Evolutionary conservation across 495 filamentous ascomycete genomes (phyloP).

Genomic region (Aspergillus nanangensis): DNA sequence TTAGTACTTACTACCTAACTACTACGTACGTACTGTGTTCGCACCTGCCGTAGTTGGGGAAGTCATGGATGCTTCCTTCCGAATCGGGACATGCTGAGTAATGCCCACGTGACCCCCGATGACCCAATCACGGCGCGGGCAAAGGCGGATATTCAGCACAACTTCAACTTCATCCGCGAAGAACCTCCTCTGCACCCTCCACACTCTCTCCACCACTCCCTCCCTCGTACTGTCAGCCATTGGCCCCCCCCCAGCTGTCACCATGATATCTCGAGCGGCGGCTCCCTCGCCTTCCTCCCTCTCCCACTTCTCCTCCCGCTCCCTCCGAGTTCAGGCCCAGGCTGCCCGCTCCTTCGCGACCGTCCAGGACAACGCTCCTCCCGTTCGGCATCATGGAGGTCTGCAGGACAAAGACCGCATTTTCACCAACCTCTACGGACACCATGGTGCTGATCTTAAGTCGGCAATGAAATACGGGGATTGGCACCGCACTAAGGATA

Average conservation of each 20-base stretch:
- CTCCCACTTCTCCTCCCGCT: constrained; percentile 50
- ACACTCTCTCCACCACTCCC: constrained; percentile 19
- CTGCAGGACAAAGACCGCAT: constrained; percentile 94
- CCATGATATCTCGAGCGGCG: constrained; percentile 49
- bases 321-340: constrained; percentile 47
- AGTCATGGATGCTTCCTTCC: too few species aligned
- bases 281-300: constrained; percentile 46
- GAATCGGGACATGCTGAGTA: too few species aligned
- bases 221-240: constrained; percentile 16
- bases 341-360: constrained; percentile 74
- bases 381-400: constrained; percentile 72
- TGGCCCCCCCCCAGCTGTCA: constrained; percentile 29
- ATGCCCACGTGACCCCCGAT: constrained; percentile 23
- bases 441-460: constrained; percentile 86
- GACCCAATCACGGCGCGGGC: constrained; percentile 31
- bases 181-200: constrained; percentile 22
- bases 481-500: constrained; percentile 99
- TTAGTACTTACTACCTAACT: not conserved
- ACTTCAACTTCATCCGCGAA: constrained; percentile 13
- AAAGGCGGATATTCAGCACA: constrained; percentile 49
- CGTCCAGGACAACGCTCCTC: constrained; percentile 74
- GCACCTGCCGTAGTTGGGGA: too few species aligned
- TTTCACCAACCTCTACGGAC: constrained; percentile 96
- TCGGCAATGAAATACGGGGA: constrained; percentile 97
- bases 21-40: constrained; percentile 17